Conservation (phyloP, 805 yeast genomes). For the Saccharomycopsis lassenensis region DNA sequence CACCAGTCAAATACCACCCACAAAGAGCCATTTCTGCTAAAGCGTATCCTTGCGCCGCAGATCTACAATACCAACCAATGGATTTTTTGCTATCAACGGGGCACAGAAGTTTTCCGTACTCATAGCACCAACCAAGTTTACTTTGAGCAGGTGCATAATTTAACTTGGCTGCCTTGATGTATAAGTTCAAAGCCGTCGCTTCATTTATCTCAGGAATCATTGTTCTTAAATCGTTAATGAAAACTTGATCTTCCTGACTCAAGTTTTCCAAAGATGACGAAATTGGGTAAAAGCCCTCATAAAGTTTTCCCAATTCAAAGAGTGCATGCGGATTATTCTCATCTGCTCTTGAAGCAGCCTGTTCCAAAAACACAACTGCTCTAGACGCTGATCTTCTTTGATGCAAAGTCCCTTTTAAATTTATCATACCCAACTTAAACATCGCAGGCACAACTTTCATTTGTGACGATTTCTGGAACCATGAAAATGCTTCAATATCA, state of each 20-base stretch:
- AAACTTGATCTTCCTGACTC: constrained; percentile 23
- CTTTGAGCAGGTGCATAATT: constrained; percentile 60
- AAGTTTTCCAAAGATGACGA: constrained; percentile 19
- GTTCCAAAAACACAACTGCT: constrained; percentile 41
- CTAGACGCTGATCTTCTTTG: constrained; percentile 30
- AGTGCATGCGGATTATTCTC: constrained; percentile 42
- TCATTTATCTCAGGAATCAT: constrained; percentile 27
- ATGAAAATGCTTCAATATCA: constrained; percentile 36
- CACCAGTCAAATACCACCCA: constrained; percentile 73
- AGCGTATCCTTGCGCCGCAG: constrained; percentile 54
- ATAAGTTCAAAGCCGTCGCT: constrained; percentile 38
- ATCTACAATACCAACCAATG: constrained; percentile 64
- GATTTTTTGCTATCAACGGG: constrained; percentile 44
- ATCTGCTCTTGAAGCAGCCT: constrained; percentile 36
- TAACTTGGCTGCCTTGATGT: constrained; percentile 46
- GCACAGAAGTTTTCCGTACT: constrained; percentile 51
- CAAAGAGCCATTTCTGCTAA: constrained; percentile 62
- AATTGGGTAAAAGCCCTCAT: constrained; percentile 33
- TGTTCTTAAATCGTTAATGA: constrained; percentile 26
- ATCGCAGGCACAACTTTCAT: constrained; percentile 53
- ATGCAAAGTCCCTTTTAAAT: constrained; percentile 37
- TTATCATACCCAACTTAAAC: constrained; percentile 64
- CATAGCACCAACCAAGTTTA: constrained; percentile 61
- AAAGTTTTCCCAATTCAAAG: constrained; percentile 46
- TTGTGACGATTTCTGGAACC: constrained; percentile 52